These are phyloP conservation scores for Aspergillus ostianus DNA, from an alignment of 495 filamentous ascomycete species.

Conservation along the genomic window DNA sequence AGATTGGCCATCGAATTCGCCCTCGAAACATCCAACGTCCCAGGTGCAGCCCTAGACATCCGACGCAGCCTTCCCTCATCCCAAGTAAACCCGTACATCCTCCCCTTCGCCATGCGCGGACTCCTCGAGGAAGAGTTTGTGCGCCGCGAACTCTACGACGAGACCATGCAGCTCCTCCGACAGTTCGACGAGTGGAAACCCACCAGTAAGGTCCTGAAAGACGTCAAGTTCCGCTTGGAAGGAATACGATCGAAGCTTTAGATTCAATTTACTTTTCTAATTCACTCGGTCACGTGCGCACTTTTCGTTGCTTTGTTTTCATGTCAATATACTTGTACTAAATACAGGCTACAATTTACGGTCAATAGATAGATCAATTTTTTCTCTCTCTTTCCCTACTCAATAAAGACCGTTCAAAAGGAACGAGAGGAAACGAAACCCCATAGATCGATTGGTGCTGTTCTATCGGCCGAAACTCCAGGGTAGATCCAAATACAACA, in stretches of 20 bases:
- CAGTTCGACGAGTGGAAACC: conserved; percentile 97
- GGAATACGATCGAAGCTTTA: conserved; percentile 83
- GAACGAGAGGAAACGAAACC: neutral
- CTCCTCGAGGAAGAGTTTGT: conserved; percentile 91
- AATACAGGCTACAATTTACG: neutral
- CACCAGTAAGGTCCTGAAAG: conserved; percentile 81
- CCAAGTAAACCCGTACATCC: conserved; percentile 76
- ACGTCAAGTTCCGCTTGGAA: conserved; percentile 94
- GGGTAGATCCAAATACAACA: neutral
- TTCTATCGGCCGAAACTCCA: neutral
- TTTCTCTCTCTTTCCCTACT: neutral
- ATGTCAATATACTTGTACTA: neutral
- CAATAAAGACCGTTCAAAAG: neutral
- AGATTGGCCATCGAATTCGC: conserved; percentile 82
- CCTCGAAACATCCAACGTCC: conserved; percentile 73
- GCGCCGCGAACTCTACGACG: conserved; percentile 68
- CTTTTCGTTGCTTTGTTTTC: neutral
- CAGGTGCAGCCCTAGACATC: conserved; percentile 49
- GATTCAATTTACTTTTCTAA: neutral
- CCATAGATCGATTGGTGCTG: neutral
- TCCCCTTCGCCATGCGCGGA: conserved; percentile 93
- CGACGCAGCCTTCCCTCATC: conserved; percentile 48
- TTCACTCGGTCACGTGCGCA: neutral
- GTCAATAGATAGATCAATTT: neutral
- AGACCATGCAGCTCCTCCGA: conserved; percentile 74